Percentiles rank a stretch among this genome's conserved stretches.
Conservation (phyloP, 2,329 filamentous ascomycete genomes). For the Alternaria postmessia region DNA sequence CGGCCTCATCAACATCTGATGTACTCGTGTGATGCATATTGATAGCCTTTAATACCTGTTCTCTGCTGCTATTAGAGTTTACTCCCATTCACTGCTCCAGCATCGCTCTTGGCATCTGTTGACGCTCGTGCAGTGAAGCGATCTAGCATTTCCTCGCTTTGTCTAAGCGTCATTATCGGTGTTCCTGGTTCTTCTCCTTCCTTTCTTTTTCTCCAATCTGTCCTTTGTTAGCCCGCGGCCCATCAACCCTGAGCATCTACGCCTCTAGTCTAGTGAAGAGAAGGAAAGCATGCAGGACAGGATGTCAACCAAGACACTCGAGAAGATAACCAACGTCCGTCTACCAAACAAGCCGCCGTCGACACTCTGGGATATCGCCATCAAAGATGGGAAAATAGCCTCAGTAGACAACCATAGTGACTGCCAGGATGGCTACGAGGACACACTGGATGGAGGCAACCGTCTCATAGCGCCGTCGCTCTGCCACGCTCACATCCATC, state of each 20-base stretch:
- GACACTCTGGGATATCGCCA: conserved; percentile 49
- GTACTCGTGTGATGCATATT: not conserved
- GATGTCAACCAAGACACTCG: conserved; percentile 22
- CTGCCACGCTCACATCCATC: conserved; percentile 76
- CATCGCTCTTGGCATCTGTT: conserved; percentile 18
- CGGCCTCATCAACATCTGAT: conserved; percentile 8
- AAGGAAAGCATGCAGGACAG: conserved; percentile 11
- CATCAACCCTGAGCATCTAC: not conserved
- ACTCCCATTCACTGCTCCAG: conserved; percentile 21
- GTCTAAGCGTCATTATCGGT: conserved; percentile 25
- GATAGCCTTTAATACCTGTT: conserved; percentile 6
- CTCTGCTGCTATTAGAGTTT: not conserved
- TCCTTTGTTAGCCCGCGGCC: not conserved
- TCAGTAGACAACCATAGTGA: conserved; percentile 43
- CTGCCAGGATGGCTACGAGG: conserved; percentile 20
- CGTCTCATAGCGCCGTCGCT: conserved; percentile 63
- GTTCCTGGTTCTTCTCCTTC: conserved; percentile 31
- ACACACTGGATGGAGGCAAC: conserved; percentile 52
- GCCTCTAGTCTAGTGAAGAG: conserved; percentile 3
- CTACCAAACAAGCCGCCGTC: conserved; percentile 42
- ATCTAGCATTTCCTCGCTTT: conserved; percentile 6
- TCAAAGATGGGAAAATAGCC: conserved; percentile 45
- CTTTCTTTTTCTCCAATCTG: conserved; percentile 21
- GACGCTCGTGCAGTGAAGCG: conserved; percentile 17
- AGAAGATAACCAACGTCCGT: conserved; percentile 46